Conservation (phyloP, 1,284 basidiomycete species). For the Heterobasidion annosum region DNA sequence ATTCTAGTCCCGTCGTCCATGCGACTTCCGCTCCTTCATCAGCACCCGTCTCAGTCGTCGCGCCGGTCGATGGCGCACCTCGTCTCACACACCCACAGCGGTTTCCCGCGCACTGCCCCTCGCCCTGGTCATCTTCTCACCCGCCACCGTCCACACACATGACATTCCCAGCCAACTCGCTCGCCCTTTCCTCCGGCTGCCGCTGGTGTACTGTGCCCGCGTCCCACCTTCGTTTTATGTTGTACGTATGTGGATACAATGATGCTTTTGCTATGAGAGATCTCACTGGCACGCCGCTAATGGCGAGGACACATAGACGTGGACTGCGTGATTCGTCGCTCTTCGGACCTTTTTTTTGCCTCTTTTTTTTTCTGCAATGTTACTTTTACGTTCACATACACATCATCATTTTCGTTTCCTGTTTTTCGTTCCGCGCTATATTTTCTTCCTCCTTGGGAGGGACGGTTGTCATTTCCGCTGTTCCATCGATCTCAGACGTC, state of each 20-base stretch:
- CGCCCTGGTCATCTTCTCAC: background rate
- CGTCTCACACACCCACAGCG: background rate
- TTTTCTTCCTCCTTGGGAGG: no score
- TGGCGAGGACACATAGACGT: background rate
- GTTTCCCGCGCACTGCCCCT: background rate
- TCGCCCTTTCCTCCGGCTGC: background rate
- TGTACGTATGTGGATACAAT: slow-evolving; percentile 1
- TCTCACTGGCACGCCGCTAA: background rate
- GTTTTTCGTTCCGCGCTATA: no score
- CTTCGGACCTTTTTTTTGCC: no score
- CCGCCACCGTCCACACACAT: background rate
- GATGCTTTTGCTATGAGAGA: background rate
- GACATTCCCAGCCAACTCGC: background rate
- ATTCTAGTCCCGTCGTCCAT: background rate
- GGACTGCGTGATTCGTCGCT: no score
- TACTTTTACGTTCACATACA: no score
- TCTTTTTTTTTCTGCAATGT: no score
- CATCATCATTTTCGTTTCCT: no score
- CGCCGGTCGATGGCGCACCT: background rate
- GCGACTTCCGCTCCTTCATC: background rate
- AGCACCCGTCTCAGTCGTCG: background rate
- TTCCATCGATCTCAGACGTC: no score
- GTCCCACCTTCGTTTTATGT: background rate
- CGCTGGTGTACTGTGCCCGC: background rate
- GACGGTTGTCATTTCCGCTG: no score